These are phyloP conservation scores for Colletotrichum echinochloae DNA, from an alignment of 2,329 filamentous ascomycete species.

Conservation along the genomic window DNA sequence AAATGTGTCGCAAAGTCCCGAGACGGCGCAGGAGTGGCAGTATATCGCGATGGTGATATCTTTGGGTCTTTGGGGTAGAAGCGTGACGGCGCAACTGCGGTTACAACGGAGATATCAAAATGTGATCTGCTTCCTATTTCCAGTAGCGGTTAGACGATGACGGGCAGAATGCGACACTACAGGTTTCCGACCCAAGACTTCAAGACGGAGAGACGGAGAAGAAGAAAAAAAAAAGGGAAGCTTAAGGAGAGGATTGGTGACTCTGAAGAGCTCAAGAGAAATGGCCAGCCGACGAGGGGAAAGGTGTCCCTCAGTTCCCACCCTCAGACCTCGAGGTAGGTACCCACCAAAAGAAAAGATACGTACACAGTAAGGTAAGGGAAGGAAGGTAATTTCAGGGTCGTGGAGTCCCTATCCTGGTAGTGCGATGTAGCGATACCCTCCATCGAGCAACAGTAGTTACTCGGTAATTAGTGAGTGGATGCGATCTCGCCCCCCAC, in stretches of 20 bases:
- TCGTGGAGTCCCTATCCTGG: constrained; percentile 8
- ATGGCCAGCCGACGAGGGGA: constrained; percentile 18
- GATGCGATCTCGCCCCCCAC: constrained; percentile 20
- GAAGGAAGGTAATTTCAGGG: background rate
- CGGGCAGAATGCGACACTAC: constrained; percentile 6
- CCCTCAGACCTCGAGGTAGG: background rate
- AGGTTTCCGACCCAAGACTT: constrained; percentile 11
- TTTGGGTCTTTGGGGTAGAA: constrained; percentile 4
- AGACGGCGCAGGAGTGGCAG: constrained; percentile 4
- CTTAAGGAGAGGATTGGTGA: background rate
- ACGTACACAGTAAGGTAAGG: constrained; percentile 16
- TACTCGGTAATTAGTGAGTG: background rate
- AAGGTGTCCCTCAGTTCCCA: constrained; percentile 34
- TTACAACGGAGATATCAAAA: constrained; percentile 16
- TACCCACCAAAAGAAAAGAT: background rate
- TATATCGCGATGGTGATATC: constrained; percentile 27
- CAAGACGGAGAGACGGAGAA: constrained; percentile 1
- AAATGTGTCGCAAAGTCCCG: constrained; percentile 5
- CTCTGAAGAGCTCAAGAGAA: constrained; percentile 20
- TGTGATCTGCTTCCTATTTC: background rate
- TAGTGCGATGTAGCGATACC: background rate
- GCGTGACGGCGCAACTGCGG: constrained; percentile 27
- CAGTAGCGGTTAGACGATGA: constrained; percentile 1
- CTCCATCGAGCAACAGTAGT: background rate
- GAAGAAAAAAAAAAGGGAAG: constrained; percentile 14